phyloP scores from a whole-genome alignment of 257 asterid genomes.

The Nicotiana obtusifolia region DNA sequence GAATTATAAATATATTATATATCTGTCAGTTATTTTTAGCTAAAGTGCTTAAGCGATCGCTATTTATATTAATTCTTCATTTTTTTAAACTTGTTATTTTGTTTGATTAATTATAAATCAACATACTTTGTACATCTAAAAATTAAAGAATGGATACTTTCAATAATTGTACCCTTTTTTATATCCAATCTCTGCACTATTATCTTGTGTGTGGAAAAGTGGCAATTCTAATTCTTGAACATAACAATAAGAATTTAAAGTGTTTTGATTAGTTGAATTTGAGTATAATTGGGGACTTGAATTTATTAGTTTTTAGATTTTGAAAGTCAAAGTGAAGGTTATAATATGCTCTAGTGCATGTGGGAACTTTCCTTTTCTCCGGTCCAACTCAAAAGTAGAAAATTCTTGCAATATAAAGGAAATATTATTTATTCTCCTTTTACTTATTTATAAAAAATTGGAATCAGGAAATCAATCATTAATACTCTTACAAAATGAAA shows the following conservation, averaged over 20 bases:
- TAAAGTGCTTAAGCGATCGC: too few relatives aligned
- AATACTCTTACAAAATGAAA: not conserved
- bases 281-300: not conserved
- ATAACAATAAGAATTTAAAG: not conserved
- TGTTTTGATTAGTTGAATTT: not conserved
- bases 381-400: not conserved
- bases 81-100: not conserved
- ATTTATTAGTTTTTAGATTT: not conserved
- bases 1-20: too few relatives aligned
- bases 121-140: not conserved
- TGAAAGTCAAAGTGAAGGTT: not conserved
- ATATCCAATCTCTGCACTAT: not conserved
- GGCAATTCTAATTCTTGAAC: not conserved
- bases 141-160: not conserved
- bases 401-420: not conserved
- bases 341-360: conserved; percentile 3
- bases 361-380: not conserved
- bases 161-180: not conserved
- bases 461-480: not conserved
- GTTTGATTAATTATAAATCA: not conserved
- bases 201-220: not conserved
- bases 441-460: not conserved
- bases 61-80: too few relatives aligned
- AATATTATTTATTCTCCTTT: not conserved
- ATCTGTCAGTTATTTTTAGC: too few relatives aligned